Conservation (phyloP, 148 eudicot genomes). For the Oxyria digyna region DNA sequence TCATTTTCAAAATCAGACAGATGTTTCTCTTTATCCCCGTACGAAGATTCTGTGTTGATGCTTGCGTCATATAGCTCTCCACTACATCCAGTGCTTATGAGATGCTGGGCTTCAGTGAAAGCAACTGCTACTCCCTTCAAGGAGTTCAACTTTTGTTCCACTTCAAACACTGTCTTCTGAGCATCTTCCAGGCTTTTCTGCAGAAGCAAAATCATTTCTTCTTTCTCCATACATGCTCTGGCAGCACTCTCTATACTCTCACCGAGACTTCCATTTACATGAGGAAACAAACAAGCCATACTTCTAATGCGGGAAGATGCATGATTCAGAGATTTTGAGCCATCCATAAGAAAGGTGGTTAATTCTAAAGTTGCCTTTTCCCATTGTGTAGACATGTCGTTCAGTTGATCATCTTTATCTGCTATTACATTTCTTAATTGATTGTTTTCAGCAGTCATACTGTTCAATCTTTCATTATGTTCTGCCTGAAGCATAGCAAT, state of each 20-base stretch:
- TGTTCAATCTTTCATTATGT: conserved; percentile 23
- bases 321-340: conserved; percentile 45
- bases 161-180: conserved; percentile 24
- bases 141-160: conserved; percentile 40
- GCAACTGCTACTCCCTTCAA: conserved; percentile 44
- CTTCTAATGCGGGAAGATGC: conserved; percentile 38
- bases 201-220: conserved; percentile 33
- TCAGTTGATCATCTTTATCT: conserved; percentile 38
- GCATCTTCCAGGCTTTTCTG: conserved; percentile 49
- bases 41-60: no score
- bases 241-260: conserved; percentile 49
- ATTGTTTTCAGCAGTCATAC: conserved; percentile 30
- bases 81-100: conserved; percentile 5
- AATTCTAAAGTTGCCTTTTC: conserved; percentile 52
- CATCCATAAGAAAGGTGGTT: conserved; percentile 48
- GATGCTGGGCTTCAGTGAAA: conserved; percentile 37
- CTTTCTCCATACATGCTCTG: conserved; percentile 43
- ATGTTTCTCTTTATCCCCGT: background rate
- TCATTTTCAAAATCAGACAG: conserved; percentile 9
- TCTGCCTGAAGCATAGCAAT: conserved; percentile 34
- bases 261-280: conserved; percentile 26
- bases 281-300: conserved; percentile 42
- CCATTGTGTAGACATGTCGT: conserved; percentile 28
- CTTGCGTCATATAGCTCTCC: conserved; percentile 6
- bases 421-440: conserved; percentile 25